Conservation (phyloP, 2,329 filamentous ascomycete species). For the Blastomyces parvus region DNA sequence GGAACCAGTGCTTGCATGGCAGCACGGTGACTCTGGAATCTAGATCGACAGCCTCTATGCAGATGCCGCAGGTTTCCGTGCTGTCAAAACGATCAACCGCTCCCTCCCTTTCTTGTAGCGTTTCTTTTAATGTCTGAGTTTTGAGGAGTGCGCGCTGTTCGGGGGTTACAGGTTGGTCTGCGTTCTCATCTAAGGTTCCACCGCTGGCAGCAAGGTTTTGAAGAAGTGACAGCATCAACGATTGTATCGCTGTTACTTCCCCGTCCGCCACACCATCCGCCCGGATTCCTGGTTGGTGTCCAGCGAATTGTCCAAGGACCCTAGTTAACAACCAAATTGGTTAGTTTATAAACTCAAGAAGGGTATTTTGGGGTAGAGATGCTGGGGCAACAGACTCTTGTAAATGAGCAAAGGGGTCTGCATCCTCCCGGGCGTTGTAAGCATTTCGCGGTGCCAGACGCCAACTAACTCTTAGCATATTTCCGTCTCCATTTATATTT, state of each 20-base stretch:
- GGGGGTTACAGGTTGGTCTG: neutral
- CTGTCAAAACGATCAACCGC: constrained; percentile 61
- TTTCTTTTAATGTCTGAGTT: constrained; percentile 65
- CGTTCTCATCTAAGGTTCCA: constrained; percentile 29
- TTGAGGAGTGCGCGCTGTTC: constrained; percentile 39
- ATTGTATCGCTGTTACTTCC: constrained; percentile 16
- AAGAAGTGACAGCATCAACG: constrained; percentile 19
- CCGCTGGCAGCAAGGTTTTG: constrained; percentile 59
- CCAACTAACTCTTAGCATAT: constrained; percentile 9
- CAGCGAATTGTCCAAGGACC: neutral
- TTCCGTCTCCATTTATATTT: neutral
- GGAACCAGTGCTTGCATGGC: constrained; percentile 91
- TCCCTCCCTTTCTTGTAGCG: constrained; percentile 57
- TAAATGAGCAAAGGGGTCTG: constrained; percentile 40
- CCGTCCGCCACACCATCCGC: neutral
- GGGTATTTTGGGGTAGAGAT: neutral
- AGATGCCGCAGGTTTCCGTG: constrained; percentile 78
- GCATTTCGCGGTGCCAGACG: constrained; percentile 44
- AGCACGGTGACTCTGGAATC: constrained; percentile 66
- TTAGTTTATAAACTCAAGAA: neutral
- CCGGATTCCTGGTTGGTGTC: neutral
- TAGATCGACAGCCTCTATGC: constrained; percentile 72
- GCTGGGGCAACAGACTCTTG: constrained; percentile 34
- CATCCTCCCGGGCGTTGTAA: constrained; percentile 40
- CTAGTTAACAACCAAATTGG: neutral